Evolutionary conservation across 2,329 filamentous ascomycete species (phyloP).

Genomic region (Leptographium radiaticola): DNA sequence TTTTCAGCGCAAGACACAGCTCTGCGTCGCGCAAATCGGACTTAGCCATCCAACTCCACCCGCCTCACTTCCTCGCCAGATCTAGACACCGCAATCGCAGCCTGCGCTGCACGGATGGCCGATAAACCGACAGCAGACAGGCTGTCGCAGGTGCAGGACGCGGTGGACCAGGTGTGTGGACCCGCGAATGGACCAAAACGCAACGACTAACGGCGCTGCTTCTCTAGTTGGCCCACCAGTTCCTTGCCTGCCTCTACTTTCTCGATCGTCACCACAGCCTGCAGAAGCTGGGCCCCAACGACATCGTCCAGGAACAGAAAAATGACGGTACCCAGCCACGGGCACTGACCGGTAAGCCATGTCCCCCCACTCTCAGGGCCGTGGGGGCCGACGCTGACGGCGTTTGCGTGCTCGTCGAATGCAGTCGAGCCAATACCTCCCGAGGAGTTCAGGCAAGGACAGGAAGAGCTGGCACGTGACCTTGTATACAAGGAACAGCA

Average conservation of each 20-base stretch:
- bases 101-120: conserved; percentile 8
- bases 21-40: neutral
- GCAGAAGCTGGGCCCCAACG: conserved; percentile 41
- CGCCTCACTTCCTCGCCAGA: neutral
- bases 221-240: conserved; percentile 50
- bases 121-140: conserved; percentile 50
- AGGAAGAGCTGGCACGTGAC: conserved; percentile 63
- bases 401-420: conserved; percentile 3
- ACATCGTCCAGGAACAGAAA: conserved; percentile 47
- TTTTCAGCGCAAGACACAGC: neutral
- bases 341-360: conserved; percentile 6
- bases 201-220: neutral
- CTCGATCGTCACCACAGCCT: conserved; percentile 57
- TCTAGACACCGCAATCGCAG: neutral
- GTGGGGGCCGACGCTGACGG: neutral
- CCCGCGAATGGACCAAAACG: neutral
- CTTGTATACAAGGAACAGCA: conserved; percentile 71
- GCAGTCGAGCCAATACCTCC: conserved; percentile 47
- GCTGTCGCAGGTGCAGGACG: conserved; percentile 74
- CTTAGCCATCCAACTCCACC: neutral
- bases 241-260: conserved; percentile 53
- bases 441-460: conserved; percentile 52
- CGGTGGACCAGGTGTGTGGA: conserved; percentile 58
- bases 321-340: conserved; percentile 9
- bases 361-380: neutral